These are phyloP conservation scores for Schwanniomyces polymorphus DNA, from an alignment of 805 yeast species.

Conservation along the genomic window DNA sequence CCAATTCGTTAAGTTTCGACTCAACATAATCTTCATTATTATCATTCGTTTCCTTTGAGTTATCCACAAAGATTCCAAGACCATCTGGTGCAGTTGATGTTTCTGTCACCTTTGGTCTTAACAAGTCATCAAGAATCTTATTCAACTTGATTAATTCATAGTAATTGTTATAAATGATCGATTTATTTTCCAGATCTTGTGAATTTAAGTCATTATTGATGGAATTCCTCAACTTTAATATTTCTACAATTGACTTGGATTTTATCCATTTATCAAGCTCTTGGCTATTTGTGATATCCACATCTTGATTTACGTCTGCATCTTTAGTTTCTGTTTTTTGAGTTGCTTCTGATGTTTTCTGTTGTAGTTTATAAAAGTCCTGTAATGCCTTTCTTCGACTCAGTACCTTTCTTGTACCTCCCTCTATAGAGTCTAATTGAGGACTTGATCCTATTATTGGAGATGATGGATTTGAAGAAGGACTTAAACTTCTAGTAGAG, in stretches of 20 bases:
- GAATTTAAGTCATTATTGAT: conserved; percentile 48
- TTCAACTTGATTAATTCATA: conserved; percentile 70
- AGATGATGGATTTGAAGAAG: conserved; percentile 1
- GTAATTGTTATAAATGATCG: conserved; percentile 74
- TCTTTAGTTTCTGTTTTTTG: neutral
- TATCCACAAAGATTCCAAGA: conserved; percentile 6
- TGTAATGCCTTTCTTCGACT: conserved; percentile 41
- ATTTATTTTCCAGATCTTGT: conserved; percentile 62
- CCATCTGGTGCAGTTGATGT: conserved; percentile 2
- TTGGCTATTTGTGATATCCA: conserved; percentile 16
- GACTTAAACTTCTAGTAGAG: neutral
- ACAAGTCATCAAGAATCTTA: conserved; percentile 43
- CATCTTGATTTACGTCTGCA: neutral
- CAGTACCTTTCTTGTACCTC: conserved; percentile 30
- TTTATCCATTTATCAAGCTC: conserved; percentile 19
- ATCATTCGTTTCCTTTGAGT: neutral
- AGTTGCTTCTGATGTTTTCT: conserved; percentile 7
- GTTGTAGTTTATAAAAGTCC: conserved; percentile 37
- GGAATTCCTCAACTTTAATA: conserved; percentile 28
- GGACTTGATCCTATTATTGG: conserved; percentile 6
- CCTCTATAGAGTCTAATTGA: neutral
- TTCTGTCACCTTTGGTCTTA: conserved; percentile 9
- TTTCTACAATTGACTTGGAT: conserved; percentile 25
- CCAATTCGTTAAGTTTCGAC: conserved; percentile 20
- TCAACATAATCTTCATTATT: conserved; percentile 16